Evolutionary conservation across 208 protist genomes (phyloP), one percentile per base, ranked within the genome.

Genomic region (Leishmania gerbilli): DNA sequence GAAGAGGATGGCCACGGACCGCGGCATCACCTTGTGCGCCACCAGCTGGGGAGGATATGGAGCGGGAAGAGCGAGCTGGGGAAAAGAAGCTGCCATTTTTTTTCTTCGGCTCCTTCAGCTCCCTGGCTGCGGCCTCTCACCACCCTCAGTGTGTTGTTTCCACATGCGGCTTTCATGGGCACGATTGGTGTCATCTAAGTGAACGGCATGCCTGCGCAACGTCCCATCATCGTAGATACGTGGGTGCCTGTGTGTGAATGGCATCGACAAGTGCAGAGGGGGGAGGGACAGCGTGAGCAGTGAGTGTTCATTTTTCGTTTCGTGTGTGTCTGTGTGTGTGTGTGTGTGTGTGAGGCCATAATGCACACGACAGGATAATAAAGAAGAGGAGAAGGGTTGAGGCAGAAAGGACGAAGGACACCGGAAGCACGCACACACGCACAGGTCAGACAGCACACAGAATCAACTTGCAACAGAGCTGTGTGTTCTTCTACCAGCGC

Each of bases 401-500:
- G 24, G 34, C 24, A 68, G 49, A n/a, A 27, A 71, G 7, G 17
- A 49, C 67, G 19, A 71, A 17, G 40, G 67, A 3, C 34, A 76
- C 27, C 17, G 24, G 19, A 42, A 15, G 11, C n/a, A 76, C 72
- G 45, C n/a, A 15, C 51, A 75, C 53, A 76, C 53, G 27, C 51
- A 5, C 19, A 42, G 31, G 37, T n/a, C 47, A 62, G 51, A 3
- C 15, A 19, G 34, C 27, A 62, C 13, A 47, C n/a, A 24, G 0
- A n/a, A 60, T 15, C 7, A 40, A 19, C 21, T 24, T 8, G 58
- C 34, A 77, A 56, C 40, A 64, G 71, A 24, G 47, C 9, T 19
- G 3, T 3, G 9, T 19, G 49, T 7, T 65, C 49, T 5, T 24
- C 74, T 42, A 86, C 3, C 82, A 74, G 1, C 78, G 82, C 13